These are phyloP conservation scores for Lathyrus tuberosus DNA, from an alignment of 306 rosid species.

Conservation along the genomic window DNA sequence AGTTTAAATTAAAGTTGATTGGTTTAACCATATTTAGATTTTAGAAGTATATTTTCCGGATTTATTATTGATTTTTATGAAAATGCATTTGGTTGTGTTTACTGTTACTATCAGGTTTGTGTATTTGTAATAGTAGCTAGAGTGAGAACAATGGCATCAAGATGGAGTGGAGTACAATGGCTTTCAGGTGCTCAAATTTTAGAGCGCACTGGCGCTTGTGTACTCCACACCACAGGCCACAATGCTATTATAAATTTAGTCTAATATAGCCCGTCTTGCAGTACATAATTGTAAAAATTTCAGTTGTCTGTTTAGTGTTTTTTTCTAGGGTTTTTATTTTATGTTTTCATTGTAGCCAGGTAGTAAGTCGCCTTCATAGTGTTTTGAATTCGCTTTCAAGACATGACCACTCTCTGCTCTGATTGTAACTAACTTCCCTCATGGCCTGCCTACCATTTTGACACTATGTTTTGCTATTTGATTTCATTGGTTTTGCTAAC, in stretches of 20 bases:
- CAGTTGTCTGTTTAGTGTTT: neutral
- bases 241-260: neutral
- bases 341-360: neutral
- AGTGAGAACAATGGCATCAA: too few relatives aligned
- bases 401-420: too few relatives aligned
- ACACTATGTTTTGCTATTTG: neutral
- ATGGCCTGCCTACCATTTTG: neutral
- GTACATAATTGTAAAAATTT: neutral
- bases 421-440: too few relatives aligned
- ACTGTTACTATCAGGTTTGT: neutral
- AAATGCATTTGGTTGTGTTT: neutral
- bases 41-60: constrained; percentile 12
- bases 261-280: neutral
- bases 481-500: neutral
- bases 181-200: too few relatives aligned
- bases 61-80: neutral
- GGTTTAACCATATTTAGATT: constrained; percentile 1
- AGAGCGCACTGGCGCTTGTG: neutral
- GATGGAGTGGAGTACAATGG: too few relatives aligned
- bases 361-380: neutral
- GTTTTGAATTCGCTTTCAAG: neutral
- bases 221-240: too few relatives aligned
- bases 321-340: neutral
- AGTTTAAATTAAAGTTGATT: neutral
- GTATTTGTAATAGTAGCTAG: neutral